phyloP scores from a whole-genome alignment of 768 basidiomycete genomes.

The Kwoniella sp. region DNA sequence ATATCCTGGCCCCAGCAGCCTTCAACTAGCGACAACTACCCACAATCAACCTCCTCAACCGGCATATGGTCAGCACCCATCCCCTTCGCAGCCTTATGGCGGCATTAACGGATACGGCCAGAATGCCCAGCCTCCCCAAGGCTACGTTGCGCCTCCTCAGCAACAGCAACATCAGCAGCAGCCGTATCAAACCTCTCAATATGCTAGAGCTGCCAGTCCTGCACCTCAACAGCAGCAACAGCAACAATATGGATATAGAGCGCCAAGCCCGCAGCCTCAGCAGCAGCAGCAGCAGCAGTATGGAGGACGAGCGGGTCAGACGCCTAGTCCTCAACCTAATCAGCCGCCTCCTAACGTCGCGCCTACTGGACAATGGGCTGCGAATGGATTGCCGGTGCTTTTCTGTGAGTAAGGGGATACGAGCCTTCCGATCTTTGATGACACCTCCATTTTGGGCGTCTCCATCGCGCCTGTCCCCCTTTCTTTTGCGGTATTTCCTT shows the following conservation, averaged over 20 bases:
- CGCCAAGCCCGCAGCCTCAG: slow-evolving; percentile 32
- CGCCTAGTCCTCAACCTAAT: slow-evolving; percentile 53
- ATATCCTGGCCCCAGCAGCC: slow-evolving; percentile 14
- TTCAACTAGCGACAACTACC: slow-evolving; percentile 19
- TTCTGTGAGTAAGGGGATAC: slow-evolving; percentile 67
- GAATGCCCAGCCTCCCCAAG: background rate
- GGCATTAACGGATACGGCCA: background rate
- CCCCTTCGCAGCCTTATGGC: slow-evolving; percentile 11
- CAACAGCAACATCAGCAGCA: slow-evolving; percentile 11
- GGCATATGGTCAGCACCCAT: slow-evolving; percentile 17
- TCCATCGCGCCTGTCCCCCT: background rate
- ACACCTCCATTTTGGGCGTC: background rate
- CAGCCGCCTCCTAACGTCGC: slow-evolving; percentile 57
- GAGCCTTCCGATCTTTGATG: background rate
- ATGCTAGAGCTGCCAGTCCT: slow-evolving; percentile 37
- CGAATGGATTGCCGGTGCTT: slow-evolving; percentile 76
- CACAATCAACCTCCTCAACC: slow-evolving; percentile 37
- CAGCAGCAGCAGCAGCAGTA: slow-evolving; percentile 33
- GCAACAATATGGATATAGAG: slow-evolving; percentile 12
- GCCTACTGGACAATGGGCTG: slow-evolving; percentile 76
- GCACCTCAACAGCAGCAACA: slow-evolving; percentile 34
- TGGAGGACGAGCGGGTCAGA: slow-evolving; percentile 21
- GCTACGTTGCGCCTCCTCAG: background rate
- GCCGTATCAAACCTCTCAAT: slow-evolving; percentile 15
- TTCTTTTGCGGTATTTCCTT: too few species aligned